Conservation (phyloP, 2,329 filamentous ascomycete genomes). For the Phyllosticta citriasiana region DNA sequence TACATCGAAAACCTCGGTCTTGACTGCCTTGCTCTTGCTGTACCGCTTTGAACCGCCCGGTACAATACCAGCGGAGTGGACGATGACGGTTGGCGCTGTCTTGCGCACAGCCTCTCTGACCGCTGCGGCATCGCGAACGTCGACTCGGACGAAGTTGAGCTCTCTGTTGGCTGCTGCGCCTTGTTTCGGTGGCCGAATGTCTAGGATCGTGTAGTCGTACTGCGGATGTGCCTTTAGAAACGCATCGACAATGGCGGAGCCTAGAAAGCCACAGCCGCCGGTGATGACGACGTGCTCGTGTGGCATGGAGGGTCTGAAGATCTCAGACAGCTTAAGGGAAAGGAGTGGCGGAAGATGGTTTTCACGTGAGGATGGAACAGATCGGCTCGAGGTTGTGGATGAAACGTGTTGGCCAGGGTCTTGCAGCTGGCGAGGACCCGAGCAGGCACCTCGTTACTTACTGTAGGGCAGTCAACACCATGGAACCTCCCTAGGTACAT, state of each 20-base stretch:
- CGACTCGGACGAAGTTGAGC: slow-evolving; percentile 27
- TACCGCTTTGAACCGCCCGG: slow-evolving; percentile 31
- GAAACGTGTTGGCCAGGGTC: not conserved
- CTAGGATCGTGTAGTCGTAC: slow-evolving; percentile 32
- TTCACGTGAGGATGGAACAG: too few relatives aligned
- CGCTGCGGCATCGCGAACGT: slow-evolving; percentile 28
- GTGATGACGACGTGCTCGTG: slow-evolving; percentile 30
- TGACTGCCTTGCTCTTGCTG: slow-evolving; percentile 26
- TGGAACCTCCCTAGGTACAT: too few relatives aligned
- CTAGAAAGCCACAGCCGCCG: slow-evolving; percentile 40
- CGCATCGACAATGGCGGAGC: slow-evolving; percentile 30
- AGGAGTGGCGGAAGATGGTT: not conserved
- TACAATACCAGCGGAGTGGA: slow-evolving; percentile 66
- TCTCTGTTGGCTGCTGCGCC: not conserved
- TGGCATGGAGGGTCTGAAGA: not conserved
- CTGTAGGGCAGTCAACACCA: too few relatives aligned
- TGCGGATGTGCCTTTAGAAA: slow-evolving; percentile 26
- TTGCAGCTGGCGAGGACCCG: not conserved
- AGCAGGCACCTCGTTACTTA: not conserved
- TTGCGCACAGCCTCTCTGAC: slow-evolving; percentile 44
- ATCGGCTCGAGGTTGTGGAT: not conserved
- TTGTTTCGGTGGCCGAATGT: slow-evolving; percentile 13
- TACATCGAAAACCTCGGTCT: slow-evolving; percentile 62
- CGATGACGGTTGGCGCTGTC: slow-evolving; percentile 68
- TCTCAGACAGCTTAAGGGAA: too few relatives aligned